Evolutionary conservation across 2,329 filamentous ascomycete species (phyloP).

Genomic region (Drechslerella stenobrocha): DNA sequence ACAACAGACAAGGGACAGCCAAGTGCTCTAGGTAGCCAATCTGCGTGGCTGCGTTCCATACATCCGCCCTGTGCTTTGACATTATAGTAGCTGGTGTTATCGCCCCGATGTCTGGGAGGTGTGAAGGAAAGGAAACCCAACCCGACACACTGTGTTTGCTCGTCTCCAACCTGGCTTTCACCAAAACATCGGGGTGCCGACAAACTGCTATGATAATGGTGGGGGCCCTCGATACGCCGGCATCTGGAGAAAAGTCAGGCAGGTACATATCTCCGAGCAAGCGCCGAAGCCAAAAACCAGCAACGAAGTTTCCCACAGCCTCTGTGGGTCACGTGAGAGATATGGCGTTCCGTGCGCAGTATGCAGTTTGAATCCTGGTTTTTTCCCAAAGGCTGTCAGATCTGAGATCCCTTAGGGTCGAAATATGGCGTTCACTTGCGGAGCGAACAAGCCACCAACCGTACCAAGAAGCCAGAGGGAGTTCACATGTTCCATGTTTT

Average conservation of each 20-base stretch:
- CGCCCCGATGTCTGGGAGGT: slow-evolving; percentile 1
- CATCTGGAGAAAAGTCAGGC: too few species aligned
- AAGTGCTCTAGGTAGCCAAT: slow-evolving; percentile 31
- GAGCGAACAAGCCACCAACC: neutral
- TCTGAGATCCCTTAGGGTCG: neutral
- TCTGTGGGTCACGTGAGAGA: too few species aligned
- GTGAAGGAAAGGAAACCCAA: slow-evolving; percentile 20
- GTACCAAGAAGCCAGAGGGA: neutral
- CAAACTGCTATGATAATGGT: neutral
- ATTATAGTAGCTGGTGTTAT: slow-evolving; percentile 37
- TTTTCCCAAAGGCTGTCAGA: neutral
- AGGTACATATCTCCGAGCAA: too few species aligned
- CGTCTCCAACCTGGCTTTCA: slow-evolving; percentile 38
- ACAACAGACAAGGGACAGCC: neutral
- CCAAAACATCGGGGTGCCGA: too few species aligned
- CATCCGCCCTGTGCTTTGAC: slow-evolving; percentile 37
- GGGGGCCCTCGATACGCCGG: neutral
- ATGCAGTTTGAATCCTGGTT: neutral
- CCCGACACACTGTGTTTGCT: slow-evolving; percentile 23
- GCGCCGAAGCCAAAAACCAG: too few species aligned
- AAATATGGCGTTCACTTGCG: neutral
- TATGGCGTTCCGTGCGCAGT: neutral
- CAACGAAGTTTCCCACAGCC: too few species aligned
- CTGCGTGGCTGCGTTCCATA: slow-evolving; percentile 10
- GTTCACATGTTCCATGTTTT: neutral